These are phyloP conservation scores for Lichtheimia ramosa DNA, from an alignment of 371 early-diverging fungal genomes.

Conservation along the genomic window DNA sequence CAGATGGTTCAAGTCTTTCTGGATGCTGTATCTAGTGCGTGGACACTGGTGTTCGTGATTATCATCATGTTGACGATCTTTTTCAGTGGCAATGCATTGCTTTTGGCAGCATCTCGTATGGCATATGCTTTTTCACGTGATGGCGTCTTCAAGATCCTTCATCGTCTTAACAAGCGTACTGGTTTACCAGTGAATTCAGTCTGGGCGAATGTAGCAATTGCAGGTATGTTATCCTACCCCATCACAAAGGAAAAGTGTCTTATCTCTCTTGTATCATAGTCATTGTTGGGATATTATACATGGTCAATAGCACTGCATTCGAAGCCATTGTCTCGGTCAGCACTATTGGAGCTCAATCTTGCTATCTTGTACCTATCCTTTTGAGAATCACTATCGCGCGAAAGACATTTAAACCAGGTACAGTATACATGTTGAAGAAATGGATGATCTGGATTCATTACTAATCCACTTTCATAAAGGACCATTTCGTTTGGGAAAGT, in stretches of 20 bases:
- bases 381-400: slow-evolving; percentile 19
- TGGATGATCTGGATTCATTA: slow-evolving; percentile 17
- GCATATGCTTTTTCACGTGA: slow-evolving; percentile 76
- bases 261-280: background rate
- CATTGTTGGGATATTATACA: background rate
- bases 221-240: slow-evolving; percentile 28
- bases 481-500: slow-evolving; percentile 21
- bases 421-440: slow-evolving; percentile 18
- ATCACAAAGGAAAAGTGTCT: background rate
- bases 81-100: slow-evolving; percentile 55
- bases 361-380: slow-evolving; percentile 49
- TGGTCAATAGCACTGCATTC: background rate
- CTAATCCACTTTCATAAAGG: slow-evolving; percentile 20
- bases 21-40: slow-evolving; percentile 48
- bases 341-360: slow-evolving; percentile 51
- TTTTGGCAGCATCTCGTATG: slow-evolving; percentile 61
- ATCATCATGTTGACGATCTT: slow-evolving; percentile 58
- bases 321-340: slow-evolving; percentile 31
- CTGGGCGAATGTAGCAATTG: slow-evolving; percentile 48
- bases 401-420: slow-evolving; percentile 17
- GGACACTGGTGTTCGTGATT: slow-evolving; percentile 53
- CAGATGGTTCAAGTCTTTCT: slow-evolving; percentile 51
- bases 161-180: slow-evolving; percentile 16
- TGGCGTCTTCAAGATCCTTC: slow-evolving; percentile 43
- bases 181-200: slow-evolving; percentile 56